Conservation (phyloP, 208 protist genomes). For the Acanthamoeba sp. region DNA sequence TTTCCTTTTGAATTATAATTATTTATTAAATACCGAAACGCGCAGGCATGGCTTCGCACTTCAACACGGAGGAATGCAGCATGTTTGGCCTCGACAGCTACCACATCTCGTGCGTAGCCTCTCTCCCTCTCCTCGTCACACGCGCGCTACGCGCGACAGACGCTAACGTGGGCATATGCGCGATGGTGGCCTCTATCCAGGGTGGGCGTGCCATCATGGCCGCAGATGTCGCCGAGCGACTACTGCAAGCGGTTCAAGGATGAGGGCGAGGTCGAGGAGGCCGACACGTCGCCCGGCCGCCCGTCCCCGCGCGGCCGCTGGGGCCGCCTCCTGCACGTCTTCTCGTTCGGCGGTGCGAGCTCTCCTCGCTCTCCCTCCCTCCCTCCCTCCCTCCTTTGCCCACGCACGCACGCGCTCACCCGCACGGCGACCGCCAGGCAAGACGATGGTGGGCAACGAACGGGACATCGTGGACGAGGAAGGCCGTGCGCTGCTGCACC, state of each 20-base stretch:
- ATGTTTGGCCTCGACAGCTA: conserved; percentile 35
- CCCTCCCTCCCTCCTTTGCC: neutral
- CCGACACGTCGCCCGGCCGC: neutral
- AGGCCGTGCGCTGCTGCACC: neutral
- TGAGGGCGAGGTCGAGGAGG: neutral
- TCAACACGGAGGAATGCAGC: neutral
- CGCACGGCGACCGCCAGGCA: neutral
- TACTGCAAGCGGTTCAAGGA: neutral
- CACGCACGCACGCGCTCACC: neutral
- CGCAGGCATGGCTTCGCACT: conserved; percentile 1
- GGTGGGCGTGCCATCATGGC: conserved; percentile 6
- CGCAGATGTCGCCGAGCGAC: neutral
- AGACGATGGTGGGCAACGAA: neutral
- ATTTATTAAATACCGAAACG: too few relatives aligned
- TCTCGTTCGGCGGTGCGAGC: neutral
- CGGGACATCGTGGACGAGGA: neutral
- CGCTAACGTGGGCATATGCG: too few relatives aligned
- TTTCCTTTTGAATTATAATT: too few relatives aligned
- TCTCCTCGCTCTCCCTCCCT: neutral
- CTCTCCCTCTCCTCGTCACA: neutral
- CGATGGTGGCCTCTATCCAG: too few relatives aligned
- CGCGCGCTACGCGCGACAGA: too few relatives aligned
- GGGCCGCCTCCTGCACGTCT: conserved; percentile 43
- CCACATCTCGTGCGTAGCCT: neutral
- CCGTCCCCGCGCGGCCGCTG: neutral